Conservation (phyloP, 2,329 filamentous ascomycete species). For the Sodiomyces alkalinus region DNA sequence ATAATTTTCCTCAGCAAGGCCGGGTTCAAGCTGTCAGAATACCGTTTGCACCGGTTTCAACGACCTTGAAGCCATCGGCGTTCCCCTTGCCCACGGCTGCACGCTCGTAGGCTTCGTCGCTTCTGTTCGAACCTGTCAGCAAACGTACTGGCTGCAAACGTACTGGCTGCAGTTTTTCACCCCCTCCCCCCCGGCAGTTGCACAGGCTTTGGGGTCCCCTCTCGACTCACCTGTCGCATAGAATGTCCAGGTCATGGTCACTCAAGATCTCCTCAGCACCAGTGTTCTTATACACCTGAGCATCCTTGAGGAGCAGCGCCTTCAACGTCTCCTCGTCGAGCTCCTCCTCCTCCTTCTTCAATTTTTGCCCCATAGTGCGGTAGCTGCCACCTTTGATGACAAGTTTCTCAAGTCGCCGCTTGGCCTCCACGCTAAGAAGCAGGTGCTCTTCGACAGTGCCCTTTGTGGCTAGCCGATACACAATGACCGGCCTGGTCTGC, state of each 20-base stretch:
- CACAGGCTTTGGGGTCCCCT: too few species aligned
- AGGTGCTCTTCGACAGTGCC: conserved; percentile 84
- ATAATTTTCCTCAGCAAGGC: too few species aligned
- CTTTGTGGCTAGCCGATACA: conserved; percentile 87
- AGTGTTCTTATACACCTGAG: conserved; percentile 44
- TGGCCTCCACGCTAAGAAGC: conserved; percentile 76
- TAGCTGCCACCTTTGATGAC: conserved; percentile 92
- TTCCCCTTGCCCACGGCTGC: conserved; percentile 69
- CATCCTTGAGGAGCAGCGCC: conserved; percentile 54
- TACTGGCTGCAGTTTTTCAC: too few species aligned
- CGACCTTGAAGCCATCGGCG: conserved; percentile 56
- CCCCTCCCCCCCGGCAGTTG: too few species aligned
- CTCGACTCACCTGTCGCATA: conserved; percentile 51
- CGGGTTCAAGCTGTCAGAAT: conserved; percentile 19
- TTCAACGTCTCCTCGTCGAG: conserved; percentile 47
- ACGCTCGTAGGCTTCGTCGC: conserved; percentile 45
- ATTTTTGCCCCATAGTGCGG: conserved; percentile 49
- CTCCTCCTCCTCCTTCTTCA: conserved; percentile 31
- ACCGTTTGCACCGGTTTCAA: conserved; percentile 54
- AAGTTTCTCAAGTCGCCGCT: conserved; percentile 81
- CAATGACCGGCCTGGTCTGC: conserved; percentile 78
- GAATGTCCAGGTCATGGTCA: conserved; percentile 57
- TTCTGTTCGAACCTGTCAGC: conserved; percentile 19
- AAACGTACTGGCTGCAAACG: too few species aligned
- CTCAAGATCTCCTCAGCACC: conserved; percentile 54